phyloP scores from a whole-genome alignment of 2,329 filamentous ascomycete species.

The Emmonsia crescens region DNA sequence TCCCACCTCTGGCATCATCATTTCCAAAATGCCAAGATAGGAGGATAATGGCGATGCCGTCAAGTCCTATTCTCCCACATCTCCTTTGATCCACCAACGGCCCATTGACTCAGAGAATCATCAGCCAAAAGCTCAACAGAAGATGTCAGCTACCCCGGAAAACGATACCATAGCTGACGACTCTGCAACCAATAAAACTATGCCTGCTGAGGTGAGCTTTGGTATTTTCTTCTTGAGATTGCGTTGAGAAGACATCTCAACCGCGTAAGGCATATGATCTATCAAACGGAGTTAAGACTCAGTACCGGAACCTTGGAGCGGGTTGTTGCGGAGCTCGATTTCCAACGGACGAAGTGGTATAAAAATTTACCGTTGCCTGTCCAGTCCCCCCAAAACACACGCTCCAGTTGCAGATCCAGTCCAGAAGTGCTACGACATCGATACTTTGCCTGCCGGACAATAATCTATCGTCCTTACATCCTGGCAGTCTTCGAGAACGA shows the following conservation, averaged over 20 bases:
- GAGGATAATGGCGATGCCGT: background rate
- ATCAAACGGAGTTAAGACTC: conserved; percentile 60
- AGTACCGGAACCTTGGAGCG: conserved; percentile 65
- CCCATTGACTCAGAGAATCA: background rate
- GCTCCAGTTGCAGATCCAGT: conserved; percentile 59
- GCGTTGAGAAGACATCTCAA: conserved; percentile 66
- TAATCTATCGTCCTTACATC: conserved; percentile 77
- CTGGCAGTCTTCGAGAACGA: conserved; percentile 70
- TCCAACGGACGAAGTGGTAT: conserved; percentile 76
- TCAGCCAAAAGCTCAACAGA: background rate
- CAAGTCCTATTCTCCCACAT: background rate
- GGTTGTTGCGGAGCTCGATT: conserved; percentile 69
- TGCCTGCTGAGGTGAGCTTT: conserved; percentile 58
- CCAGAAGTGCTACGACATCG: conserved; percentile 69
- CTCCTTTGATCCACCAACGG: background rate
- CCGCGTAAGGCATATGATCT: conserved; percentile 67
- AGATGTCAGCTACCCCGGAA: too few relatives aligned
- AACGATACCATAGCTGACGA: too few relatives aligned
- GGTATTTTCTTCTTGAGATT: conserved; percentile 80
- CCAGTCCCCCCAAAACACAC: conserved; percentile 66
- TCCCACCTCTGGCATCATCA: background rate
- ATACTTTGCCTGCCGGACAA: conserved; percentile 76
- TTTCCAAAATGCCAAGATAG: background rate
- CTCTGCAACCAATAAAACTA: background rate
- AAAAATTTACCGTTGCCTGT: conserved; percentile 63